Conservation (phyloP, 139 green algal genomes). For the Auxenochlorella pyrenoidosa region DNA sequence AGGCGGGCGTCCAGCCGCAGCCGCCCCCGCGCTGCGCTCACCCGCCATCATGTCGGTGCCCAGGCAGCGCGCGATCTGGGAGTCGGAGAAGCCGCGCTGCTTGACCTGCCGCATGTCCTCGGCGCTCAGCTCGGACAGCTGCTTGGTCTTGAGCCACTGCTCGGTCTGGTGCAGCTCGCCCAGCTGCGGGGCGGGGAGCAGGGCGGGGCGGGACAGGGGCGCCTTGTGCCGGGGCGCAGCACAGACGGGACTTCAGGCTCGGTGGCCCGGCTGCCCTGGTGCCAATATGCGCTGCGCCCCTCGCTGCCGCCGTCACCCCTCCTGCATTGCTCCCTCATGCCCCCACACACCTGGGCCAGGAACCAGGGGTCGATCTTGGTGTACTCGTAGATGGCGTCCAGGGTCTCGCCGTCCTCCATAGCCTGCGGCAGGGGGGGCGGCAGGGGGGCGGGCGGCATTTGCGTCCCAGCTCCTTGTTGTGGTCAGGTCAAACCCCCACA, state of each 20-base stretch:
- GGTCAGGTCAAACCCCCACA: too few species aligned
- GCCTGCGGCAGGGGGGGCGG: constrained; percentile 74
- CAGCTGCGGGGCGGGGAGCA: constrained; percentile 18
- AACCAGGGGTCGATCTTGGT: constrained; percentile 99
- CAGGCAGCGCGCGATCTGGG: constrained; percentile 79
- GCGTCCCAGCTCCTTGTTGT: too few species aligned
- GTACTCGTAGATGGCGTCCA: constrained; percentile 85
- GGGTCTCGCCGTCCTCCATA: constrained; percentile 84
- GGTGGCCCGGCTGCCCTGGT: too few species aligned
- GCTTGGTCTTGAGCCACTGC: constrained; percentile 79
- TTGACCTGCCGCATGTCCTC: constrained; percentile 90
- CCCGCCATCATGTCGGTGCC: not conserved
- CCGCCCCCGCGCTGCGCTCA: too few species aligned
- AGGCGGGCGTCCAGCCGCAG: too few species aligned
- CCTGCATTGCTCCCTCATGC: not conserved
- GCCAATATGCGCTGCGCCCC: too few species aligned
- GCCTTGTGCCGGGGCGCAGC: not conserved
- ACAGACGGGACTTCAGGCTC: too few species aligned
- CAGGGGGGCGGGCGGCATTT: too few species aligned
- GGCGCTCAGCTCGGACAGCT: constrained; percentile 73
- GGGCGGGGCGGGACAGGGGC: not conserved
- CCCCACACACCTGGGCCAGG: constrained; percentile 78
- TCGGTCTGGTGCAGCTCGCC: constrained; percentile 71
- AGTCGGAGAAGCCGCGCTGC: constrained; percentile 89
- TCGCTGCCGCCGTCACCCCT: not conserved